Conservation (phyloP, 2,329 filamentous ascomycete genomes). For the Penicillium thymicola region DNA sequence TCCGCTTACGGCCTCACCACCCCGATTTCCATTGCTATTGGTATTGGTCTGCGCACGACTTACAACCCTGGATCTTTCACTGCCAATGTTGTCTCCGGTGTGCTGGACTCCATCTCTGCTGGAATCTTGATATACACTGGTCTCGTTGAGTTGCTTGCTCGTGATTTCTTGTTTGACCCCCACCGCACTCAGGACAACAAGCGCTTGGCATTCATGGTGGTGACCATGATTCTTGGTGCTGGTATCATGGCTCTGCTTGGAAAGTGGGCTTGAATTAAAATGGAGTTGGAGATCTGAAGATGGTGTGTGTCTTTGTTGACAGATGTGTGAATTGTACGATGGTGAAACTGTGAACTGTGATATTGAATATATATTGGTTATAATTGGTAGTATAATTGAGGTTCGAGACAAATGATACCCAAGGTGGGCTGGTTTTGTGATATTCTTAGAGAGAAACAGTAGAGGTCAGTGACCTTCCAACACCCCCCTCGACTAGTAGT, state of each 20-base stretch:
- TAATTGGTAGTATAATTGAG: neutral
- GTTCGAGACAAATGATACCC: neutral
- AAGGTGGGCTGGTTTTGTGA: neutral
- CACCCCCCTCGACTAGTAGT: no score
- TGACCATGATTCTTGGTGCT: conserved; percentile 40
- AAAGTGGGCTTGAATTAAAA: conserved; percentile 46
- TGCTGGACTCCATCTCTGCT: conserved; percentile 48
- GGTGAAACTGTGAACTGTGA: neutral
- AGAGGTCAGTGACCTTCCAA: no score
- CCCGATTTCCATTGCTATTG: conserved; percentile 49
- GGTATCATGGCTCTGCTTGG: conserved; percentile 50
- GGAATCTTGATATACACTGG: conserved; percentile 52
- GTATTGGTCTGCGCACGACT: conserved; percentile 47
- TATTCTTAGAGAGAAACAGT: no score
- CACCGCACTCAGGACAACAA: conserved; percentile 41
- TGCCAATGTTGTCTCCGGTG: conserved; percentile 46
- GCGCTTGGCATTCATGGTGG: conserved; percentile 44
- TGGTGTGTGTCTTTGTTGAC: neutral
- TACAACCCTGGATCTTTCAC: conserved; percentile 43
- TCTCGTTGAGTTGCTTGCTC: conserved; percentile 49
- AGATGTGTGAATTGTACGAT: neutral
- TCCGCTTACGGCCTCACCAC: conserved; percentile 52
- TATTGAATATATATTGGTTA: neutral
- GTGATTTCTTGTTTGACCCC: conserved; percentile 52
- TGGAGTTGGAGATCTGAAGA: neutral